phyloP scores from a whole-genome alignment of 116 monocot genomes.

The Dioscorea cayenensis region DNA sequence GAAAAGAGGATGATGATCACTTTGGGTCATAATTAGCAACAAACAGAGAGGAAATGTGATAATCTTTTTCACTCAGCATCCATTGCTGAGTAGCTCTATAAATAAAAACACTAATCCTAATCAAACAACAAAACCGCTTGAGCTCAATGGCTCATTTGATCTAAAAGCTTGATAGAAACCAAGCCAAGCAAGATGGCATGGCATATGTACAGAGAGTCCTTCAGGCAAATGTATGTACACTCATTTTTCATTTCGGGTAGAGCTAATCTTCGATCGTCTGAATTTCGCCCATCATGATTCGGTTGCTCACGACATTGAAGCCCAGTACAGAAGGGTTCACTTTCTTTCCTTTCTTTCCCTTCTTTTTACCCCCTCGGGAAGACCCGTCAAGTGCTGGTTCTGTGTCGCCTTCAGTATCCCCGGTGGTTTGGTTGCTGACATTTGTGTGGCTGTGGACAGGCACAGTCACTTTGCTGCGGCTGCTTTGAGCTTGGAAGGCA shows the following conservation, averaged over 20 bases:
- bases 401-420: constrained; percentile 10
- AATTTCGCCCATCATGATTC: constrained; percentile 99
- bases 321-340: constrained; percentile 64
- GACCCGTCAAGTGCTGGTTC: not conserved
- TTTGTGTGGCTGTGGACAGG: not conserved
- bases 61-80: too few relatives aligned
- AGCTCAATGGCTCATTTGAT: not conserved
- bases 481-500: constrained; percentile 47
- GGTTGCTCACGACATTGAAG: constrained; percentile 93
- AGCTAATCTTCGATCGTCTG: constrained; percentile 55
- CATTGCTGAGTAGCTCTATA: not conserved
- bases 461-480: not conserved
- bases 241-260: not conserved
- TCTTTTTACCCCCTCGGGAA: constrained; percentile 54
- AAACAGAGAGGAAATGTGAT: too few relatives aligned
- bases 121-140: constrained; percentile 5
- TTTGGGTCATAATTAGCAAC: too few relatives aligned
- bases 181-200: not conserved
- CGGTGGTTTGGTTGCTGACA: not conserved
- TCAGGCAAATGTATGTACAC: not conserved
- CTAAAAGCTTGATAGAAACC: not conserved
- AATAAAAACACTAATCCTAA: not conserved
- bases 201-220: not conserved
- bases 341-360: constrained; percentile 94
- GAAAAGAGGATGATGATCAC: too few relatives aligned